Evolutionary conservation across 805 yeast species (phyloP).

Genomic region (Scheffersomyces stipitis): DNA sequence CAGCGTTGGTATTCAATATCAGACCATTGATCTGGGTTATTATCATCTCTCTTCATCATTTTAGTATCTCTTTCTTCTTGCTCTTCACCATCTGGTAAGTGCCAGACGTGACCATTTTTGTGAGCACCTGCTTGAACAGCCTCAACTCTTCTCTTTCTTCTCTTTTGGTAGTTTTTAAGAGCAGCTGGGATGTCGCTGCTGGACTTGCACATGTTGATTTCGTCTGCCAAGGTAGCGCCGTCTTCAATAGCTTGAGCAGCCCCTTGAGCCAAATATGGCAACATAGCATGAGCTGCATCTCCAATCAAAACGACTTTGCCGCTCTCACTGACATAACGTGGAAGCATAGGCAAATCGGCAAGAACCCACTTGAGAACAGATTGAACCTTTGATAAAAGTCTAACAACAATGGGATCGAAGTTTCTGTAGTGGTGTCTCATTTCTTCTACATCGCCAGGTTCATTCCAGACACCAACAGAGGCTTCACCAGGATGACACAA

Average conservation of each 20-base stretch:
- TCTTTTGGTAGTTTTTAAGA: slow-evolving; percentile 4
- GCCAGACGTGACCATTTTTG: slow-evolving; percentile 8
- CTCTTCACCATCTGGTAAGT: background rate
- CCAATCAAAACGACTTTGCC: slow-evolving; percentile 18
- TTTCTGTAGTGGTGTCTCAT: slow-evolving; percentile 7
- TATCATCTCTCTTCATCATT: slow-evolving; percentile 10
- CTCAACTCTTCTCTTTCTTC: slow-evolving; percentile 12
- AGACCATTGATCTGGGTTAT: slow-evolving; percentile 11
- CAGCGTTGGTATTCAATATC: slow-evolving; percentile 10
- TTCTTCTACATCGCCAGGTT: slow-evolving; percentile 12
- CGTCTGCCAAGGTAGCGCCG: slow-evolving; percentile 17
- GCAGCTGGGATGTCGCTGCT: slow-evolving; percentile 9
- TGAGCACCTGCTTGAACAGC: slow-evolving; percentile 13
- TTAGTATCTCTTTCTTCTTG: slow-evolving; percentile 1
- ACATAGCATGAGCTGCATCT: slow-evolving; percentile 26
- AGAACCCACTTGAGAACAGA: slow-evolving; percentile 15
- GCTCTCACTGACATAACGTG: slow-evolving; percentile 13
- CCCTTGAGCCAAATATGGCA: slow-evolving; percentile 22
- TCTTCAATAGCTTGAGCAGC: slow-evolving; percentile 25
- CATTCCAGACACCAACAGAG: slow-evolving; percentile 15
- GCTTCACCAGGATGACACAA: slow-evolving; percentile 15
- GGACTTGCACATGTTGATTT: slow-evolving; percentile 3
- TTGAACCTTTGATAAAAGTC: slow-evolving; percentile 13
- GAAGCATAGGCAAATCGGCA: slow-evolving; percentile 15
- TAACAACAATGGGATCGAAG: slow-evolving; percentile 14